Base-by-base conservation (phyloP, 352 stramenopile species). In the Phytophthora pinifolia region DNA sequence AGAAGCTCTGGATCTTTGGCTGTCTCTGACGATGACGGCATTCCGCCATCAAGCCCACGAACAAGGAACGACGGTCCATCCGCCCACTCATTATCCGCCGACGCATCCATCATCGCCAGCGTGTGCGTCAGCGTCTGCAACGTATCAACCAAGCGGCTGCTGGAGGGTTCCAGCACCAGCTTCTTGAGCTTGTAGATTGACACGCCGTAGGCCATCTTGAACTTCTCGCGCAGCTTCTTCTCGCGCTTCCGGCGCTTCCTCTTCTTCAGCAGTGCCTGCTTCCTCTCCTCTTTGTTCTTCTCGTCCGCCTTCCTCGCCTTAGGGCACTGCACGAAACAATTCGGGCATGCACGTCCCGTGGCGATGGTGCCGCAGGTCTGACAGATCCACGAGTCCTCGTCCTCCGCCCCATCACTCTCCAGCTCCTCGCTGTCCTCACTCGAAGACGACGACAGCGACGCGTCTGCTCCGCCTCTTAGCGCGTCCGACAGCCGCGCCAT, bases 31-130 rank as follows among this genome's bases (percentile, higher is more conserved):
- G 62, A 56, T 8, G 59, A 65, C 13, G 48, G 29, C 13, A 52
- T 39, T 8, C 50, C 50, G 6, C 51, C 64, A 29, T 65, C 74
- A 66, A 89, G 84, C 4, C 73, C 65, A 17, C 79, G 77, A 27
- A 89, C 65, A 14, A 90, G 68, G 14, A 92, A 73, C 14, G 77
- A 73, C 7, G 60, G 58, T 12, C 65, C 68, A 32, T 88, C 79
- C 0, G 74, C 75, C 79, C 80, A 90, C 42, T 88, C 81, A 14
- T 75, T 77, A 37, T 92, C 84, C 0, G 76, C 64, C 6, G 84
- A 94, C 17, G 84, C 84, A 51, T 94, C 84, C 71, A 88, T 86
- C 82, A 94, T 92, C 2, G 84, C 84, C 27, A 94, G 33, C 14
- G 83, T 91, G 54, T 94, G 84, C 9, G 84, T 94, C 49, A 94